phyloP scores from a whole-genome alignment of 164 flowering plant genomes.

The Magnolia sinica region DNA sequence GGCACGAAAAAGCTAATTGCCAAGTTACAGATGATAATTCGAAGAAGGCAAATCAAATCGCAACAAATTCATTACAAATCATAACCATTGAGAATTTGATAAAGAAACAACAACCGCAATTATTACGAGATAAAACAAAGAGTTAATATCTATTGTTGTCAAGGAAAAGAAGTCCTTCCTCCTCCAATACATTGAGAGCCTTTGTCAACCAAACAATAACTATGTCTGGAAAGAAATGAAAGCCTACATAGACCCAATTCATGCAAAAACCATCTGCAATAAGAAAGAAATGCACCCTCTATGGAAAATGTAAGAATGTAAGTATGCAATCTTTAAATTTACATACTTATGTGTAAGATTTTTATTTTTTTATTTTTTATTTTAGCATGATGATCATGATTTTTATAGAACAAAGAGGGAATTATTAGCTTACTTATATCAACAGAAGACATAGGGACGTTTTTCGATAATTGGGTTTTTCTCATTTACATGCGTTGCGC shows the following conservation, averaged over 20 bases:
- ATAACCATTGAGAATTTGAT: not conserved
- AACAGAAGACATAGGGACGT: no score
- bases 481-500: no score
- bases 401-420: no score
- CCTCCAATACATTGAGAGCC: no score
- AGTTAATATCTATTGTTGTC: slow-evolving; percentile 3
- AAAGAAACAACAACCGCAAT: slow-evolving; percentile 22
- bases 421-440: no score
- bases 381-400: no score
- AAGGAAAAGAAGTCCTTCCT: not conserved
- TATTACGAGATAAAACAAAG: slow-evolving; percentile 18
- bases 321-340: not conserved
- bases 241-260: slow-evolving; percentile 20
- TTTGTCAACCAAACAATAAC: slow-evolving; percentile 43
- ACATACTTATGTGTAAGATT: not conserved
- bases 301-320: not conserved
- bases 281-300: slow-evolving; percentile 2
- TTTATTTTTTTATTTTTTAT: no score
- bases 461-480: no score
- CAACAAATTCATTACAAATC: not conserved
- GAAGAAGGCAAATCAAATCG: not conserved
- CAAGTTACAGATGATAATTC: slow-evolving; percentile 7
- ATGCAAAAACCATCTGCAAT: slow-evolving; percentile 1
- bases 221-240: slow-evolving; percentile 40
- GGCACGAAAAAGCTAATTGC: slow-evolving; percentile 21